A percentile compares a stretch with the other conserved stretches of the same genome.
These are phyloP conservation scores for Polysphondylium violaceum DNA, from an alignment of 78 protist species.

Conservation along the genomic window DNA sequence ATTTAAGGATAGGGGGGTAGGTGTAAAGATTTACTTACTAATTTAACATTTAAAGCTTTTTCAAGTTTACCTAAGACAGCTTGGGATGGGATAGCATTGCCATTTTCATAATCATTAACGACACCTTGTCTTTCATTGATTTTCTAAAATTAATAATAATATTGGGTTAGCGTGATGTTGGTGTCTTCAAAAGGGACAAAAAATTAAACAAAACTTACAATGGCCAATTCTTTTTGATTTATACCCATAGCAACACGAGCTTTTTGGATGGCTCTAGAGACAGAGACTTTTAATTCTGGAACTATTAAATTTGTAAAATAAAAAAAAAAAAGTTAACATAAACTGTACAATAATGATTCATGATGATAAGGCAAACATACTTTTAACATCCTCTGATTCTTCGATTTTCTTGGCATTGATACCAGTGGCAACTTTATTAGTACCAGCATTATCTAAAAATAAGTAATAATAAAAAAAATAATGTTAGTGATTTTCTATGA, in stretches of 20 bases:
- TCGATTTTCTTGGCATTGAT: conserved; percentile 51
- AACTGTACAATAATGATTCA: neutral
- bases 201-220: neutral
- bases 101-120: conserved; percentile 87
- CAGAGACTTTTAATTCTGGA: conserved; percentile 56
- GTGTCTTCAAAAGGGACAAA: too few relatives aligned
- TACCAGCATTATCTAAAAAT: conserved; percentile 69
- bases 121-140: conserved; percentile 80
- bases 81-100: conserved; percentile 88
- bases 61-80: conserved; percentile 87
- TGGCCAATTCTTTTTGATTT: conserved; percentile 90
- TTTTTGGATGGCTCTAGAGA: conserved; percentile 66
- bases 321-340: neutral
- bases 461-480: conserved; percentile 8
- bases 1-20: too few relatives aligned
- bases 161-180: too few relatives aligned
- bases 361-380: neutral
- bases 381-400: conserved; percentile 41
- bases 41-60: conserved; percentile 85
- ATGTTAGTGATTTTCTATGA: neutral
- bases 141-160: neutral
- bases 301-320: neutral
- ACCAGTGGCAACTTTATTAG: conserved; percentile 9
- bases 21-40: conserved; percentile 17
- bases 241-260: conserved; percentile 67